Percentiles rank a stretch among this genome's conserved stretches.
These are phyloP conservation scores for Monosiga brevicollis DNA, from an alignment of 78 protist genomes.

Conservation along the genomic window DNA sequence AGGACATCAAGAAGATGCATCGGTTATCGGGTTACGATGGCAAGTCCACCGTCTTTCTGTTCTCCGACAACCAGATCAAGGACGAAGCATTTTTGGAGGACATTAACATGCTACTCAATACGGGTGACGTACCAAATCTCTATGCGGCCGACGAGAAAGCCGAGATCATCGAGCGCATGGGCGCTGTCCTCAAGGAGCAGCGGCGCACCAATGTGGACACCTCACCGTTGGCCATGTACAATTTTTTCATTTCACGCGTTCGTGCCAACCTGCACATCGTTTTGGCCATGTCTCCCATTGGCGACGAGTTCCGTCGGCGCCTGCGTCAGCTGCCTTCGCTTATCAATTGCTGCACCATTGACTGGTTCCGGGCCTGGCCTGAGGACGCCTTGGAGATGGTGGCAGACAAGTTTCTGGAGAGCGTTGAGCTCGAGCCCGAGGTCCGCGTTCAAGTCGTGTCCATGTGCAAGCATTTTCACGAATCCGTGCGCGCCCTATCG, in stretches of 20 bases:
- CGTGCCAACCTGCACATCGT: conserved; percentile 48
- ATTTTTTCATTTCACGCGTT: conserved; percentile 25
- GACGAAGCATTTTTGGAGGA: conserved; percentile 56
- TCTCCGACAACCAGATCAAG: conserved; percentile 73
- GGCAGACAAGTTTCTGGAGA: not conserved
- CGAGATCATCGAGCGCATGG: conserved; percentile 46
- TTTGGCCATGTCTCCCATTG: conserved; percentile 59
- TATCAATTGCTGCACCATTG: conserved; percentile 76
- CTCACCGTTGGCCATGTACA: conserved; percentile 13
- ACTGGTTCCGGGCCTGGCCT: conserved; percentile 76
- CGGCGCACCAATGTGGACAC: conserved; percentile 20
- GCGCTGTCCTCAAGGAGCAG: conserved; percentile 36
- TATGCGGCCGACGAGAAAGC: conserved; percentile 37
- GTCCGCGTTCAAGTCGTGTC: conserved; percentile 53
- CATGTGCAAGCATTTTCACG: conserved; percentile 8
- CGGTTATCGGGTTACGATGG: conserved; percentile 38
- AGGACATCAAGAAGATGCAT: conserved; percentile 47
- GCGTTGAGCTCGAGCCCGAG: conserved; percentile 39
- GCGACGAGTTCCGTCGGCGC: conserved; percentile 45
- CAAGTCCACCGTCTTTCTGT: conserved; percentile 49
- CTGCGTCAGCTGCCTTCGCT: conserved; percentile 78
- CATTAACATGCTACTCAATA: conserved; percentile 63
- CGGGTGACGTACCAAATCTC: conserved; percentile 84
- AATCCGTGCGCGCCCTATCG: not conserved
- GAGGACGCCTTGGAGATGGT: conserved; percentile 38